Evolutionary conservation across 1,284 basidiomycete species (phyloP), one percentile per base, ranked within the genome.

Genomic region (Fomes fomentarius): DNA sequence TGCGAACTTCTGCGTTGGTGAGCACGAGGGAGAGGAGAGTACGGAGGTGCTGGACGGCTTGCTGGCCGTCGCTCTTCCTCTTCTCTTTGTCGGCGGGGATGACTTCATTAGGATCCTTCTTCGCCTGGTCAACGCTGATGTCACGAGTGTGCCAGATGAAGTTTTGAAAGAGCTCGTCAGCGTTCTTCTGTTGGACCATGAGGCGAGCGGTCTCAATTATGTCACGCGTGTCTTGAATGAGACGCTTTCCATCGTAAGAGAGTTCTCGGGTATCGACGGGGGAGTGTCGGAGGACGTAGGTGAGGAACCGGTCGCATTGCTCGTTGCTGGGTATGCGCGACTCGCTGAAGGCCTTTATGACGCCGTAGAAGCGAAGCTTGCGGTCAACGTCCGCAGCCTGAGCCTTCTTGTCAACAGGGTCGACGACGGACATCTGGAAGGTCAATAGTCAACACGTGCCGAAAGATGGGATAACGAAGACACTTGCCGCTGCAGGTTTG

Each of bases 1-100:
- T 97, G 67, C 94, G 89, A 34, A 93, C 89, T 74, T 97, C 95
- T 0, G 89, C 87, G 76, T 96, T 97, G 67, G 94, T 96, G 59
- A 93, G 77, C 64, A 97, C 80, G 62, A 97, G 87, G 19, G 82
- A 83, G 52, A 91, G 74, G 45, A 97, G 81, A 0, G 93, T 94
- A 59, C 93, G 89, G n/a, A 97, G 80, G 71, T 97, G 91, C 52
- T 82, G 80, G 41, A 89, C 82, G 15, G 93, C 94, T 55, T 69
- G 70, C 54, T 86, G 74, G 45, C 79, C 78, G 50, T 95, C 91
- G 22, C 74, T 66, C 55, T 80, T 76, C 8, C 76, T 75, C 64
- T 87, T 87, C 1, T 80, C 75, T 55, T 79, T 77, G 60, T 81
- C 78, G 33, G 84, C 76, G 26, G 83, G 80, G 9, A 82, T 49